These are phyloP conservation scores for Pestalotiopsis sp. DNA, from an alignment of 2,329 filamentous ascomycete species.

Conservation along the genomic window DNA sequence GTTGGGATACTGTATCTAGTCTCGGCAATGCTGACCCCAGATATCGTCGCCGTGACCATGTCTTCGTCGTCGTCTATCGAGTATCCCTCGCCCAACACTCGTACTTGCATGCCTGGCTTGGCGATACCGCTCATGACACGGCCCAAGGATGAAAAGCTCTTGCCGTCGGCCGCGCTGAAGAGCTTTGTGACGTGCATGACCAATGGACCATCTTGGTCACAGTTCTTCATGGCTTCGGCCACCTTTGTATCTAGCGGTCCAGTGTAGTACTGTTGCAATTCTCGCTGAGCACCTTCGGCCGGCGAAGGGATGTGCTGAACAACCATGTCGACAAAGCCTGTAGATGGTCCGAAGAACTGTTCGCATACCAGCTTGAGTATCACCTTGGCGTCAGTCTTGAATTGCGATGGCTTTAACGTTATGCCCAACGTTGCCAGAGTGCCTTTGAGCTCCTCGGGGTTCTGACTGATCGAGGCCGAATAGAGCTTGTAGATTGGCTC, in stretches of 20 bases:
- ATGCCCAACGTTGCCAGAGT: conserved; percentile 83
- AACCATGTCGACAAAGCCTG: conserved; percentile 95
- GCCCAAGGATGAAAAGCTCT: conserved; percentile 86
- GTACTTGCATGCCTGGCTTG: conserved; percentile 77
- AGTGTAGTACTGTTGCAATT: conserved; percentile 87
- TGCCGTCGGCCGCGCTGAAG: conserved; percentile 88
- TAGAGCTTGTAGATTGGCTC: conserved; percentile 99
- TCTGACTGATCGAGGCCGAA: conserved; percentile 91
- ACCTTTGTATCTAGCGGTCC: conserved; percentile 83
- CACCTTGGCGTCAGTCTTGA: conserved; percentile 86
- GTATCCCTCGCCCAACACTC: conserved; percentile 93
- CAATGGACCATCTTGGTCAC: conserved; percentile 86
- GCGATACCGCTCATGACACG: conserved; percentile 92
- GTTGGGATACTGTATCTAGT: conserved; percentile 91
- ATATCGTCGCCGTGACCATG: conserved; percentile 85
- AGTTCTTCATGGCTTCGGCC: conserved; percentile 77
- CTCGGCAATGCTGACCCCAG: conserved; percentile 87
- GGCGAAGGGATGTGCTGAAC: conserved; percentile 88
- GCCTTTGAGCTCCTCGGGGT: conserved; percentile 78
- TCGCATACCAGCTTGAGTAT: conserved; percentile 88
- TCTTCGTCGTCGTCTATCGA: conserved; percentile 98
- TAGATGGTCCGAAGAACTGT: conserved; percentile 90
- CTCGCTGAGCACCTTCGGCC: conserved; percentile 72
- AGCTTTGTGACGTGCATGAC: conserved; percentile 93
- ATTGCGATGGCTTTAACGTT: conserved; percentile 85